Conservation (phyloP, 2,329 filamentous ascomycete species). For the Aspergillus viridinutans region DNA sequence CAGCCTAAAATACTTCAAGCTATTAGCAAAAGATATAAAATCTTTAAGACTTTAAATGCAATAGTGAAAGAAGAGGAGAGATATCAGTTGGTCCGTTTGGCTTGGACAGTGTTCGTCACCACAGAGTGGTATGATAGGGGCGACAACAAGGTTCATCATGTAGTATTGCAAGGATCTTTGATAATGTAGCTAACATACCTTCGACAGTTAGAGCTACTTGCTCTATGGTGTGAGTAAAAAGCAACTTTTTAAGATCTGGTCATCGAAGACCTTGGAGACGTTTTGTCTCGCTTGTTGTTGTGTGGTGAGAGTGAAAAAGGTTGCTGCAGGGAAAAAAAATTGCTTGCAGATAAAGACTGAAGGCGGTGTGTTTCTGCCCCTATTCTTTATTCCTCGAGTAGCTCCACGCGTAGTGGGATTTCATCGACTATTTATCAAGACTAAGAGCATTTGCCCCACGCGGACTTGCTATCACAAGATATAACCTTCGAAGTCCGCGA, state of each 20-base stretch:
- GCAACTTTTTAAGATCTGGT: neutral
- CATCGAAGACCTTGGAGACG: neutral
- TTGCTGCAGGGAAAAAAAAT: constrained; percentile 19
- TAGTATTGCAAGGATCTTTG: constrained; percentile 4
- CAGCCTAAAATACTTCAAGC: constrained; percentile 13
- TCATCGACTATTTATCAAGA: constrained; percentile 1
- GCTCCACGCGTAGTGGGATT: constrained; percentile 10
- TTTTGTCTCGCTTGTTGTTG: constrained; percentile 1
- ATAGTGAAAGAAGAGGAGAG: constrained; percentile 6
- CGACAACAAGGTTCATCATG: constrained; percentile 60
- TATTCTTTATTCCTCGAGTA: constrained; percentile 14
- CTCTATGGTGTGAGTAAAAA: neutral
- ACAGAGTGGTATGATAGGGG: constrained; percentile 58
- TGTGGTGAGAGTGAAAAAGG: constrained; percentile 8
- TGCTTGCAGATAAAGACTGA: constrained; percentile 14
- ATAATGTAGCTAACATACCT: constrained; percentile 24
- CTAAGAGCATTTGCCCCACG: constrained; percentile 16
- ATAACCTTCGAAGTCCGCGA: neutral
- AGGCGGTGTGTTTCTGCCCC: constrained; percentile 27
- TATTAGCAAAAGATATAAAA: constrained; percentile 22
- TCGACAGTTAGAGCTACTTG: constrained; percentile 9
- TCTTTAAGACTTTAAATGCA: constrained; percentile 8
- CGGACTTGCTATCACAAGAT: constrained; percentile 10
- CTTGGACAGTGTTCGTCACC: constrained; percentile 59
- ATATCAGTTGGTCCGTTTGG: constrained; percentile 58